Conservation (phyloP, 2,329 filamentous ascomycete genomes). For the Sporothrix schenckii region DNA sequence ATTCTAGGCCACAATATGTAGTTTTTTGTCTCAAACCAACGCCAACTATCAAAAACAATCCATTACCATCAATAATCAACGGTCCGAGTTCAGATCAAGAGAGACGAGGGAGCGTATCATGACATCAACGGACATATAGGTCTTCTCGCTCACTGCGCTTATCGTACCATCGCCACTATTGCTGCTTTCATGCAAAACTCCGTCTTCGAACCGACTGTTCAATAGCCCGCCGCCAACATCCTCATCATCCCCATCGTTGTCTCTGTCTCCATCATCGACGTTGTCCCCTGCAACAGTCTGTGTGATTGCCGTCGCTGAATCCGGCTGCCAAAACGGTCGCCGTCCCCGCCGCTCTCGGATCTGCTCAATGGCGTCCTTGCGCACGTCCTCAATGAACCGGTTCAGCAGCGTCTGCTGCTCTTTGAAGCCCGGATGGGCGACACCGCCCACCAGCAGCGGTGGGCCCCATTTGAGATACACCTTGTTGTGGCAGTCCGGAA, state of each 20-base stretch:
- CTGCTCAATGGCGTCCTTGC: slow-evolving; percentile 28
- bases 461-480: slow-evolving; percentile 49
- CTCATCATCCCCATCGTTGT: not conserved
- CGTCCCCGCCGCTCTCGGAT: not conserved
- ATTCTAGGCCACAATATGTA: not conserved
- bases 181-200: not conserved
- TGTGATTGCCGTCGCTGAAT: slow-evolving; percentile 30
- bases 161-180: not conserved
- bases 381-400: slow-evolving; percentile 25
- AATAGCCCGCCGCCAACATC: no score
- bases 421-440: not conserved
- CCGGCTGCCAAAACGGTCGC: not conserved
- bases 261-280: not conserved
- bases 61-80: no score
- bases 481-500: slow-evolving; percentile 47
- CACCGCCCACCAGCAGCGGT: not conserved
- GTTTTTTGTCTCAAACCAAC: no score
- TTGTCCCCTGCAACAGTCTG: not conserved
- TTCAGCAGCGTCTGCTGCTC: slow-evolving; percentile 26
- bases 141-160: not conserved
- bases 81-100: not conserved
- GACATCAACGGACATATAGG: not conserved
- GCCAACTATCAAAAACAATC: not conserved
- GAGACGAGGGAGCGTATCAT: not conserved
- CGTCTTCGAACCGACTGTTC: not conserved